These are phyloP conservation scores for Calonectria pseudoturangicola DNA, from an alignment of 2,329 filamentous ascomycete species.

Conservation along the genomic window DNA sequence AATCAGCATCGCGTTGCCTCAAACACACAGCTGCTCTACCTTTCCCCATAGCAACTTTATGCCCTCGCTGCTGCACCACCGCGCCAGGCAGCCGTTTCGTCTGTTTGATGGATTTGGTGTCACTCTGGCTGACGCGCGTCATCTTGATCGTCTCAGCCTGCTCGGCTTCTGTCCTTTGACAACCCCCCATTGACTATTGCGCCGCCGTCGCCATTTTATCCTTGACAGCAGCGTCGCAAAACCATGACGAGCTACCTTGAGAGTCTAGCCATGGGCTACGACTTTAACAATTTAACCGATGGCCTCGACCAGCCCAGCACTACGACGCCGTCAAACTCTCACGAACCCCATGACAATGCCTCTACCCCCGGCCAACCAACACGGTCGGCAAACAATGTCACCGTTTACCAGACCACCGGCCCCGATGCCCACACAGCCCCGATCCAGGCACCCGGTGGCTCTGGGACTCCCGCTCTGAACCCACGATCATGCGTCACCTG, in stretches of 20 bases:
- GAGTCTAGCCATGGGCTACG: slow-evolving; percentile 48
- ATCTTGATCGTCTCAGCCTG: slow-evolving; percentile 29
- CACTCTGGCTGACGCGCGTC: slow-evolving; percentile 27
- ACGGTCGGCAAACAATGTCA: slow-evolving; percentile 58
- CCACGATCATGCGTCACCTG: slow-evolving; percentile 71
- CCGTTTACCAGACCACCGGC: slow-evolving; percentile 64
- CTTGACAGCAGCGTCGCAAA: slow-evolving; percentile 42
- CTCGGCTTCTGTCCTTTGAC: not conserved
- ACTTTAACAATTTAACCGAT: slow-evolving; percentile 52
- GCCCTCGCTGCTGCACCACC: slow-evolving; percentile 22
- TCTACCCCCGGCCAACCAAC: slow-evolving; percentile 41
- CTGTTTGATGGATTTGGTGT: slow-evolving; percentile 35
- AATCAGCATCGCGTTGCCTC: not conserved
- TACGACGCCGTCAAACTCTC: slow-evolving; percentile 51
- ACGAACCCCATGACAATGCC: slow-evolving; percentile 42
- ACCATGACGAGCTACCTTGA: slow-evolving; percentile 51
- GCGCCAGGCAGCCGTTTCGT: slow-evolving; percentile 33
- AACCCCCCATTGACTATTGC: slow-evolving; percentile 30
- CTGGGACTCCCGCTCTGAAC: slow-evolving; percentile 63
- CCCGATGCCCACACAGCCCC: slow-evolving; percentile 62
- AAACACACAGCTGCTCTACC: not conserved
- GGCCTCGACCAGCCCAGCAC: slow-evolving; percentile 47
- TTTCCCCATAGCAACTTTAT: slow-evolving; percentile 5
- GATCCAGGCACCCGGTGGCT: slow-evolving; percentile 59
- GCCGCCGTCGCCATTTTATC: slow-evolving; percentile 8